Conservation (phyloP, 2,329 filamentous ascomycete genomes). For the Metarhizium anisopliae region DNA sequence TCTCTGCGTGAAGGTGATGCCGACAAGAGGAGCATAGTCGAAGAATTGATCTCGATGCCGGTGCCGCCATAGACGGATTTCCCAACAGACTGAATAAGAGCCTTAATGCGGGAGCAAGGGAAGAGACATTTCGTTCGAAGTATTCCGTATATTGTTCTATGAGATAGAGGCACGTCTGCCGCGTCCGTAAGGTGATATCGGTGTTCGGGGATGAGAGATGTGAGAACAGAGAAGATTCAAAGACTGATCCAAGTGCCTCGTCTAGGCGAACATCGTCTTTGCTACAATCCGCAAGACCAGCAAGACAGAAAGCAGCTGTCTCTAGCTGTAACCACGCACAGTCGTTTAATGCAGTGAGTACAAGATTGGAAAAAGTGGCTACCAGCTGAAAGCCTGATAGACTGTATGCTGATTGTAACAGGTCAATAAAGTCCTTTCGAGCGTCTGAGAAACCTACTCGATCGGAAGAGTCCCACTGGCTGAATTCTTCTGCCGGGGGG, state of each 20-base stretch:
- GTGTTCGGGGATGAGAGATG: slow-evolving; percentile 40
- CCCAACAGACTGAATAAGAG: slow-evolving; percentile 65
- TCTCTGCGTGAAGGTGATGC: slow-evolving; percentile 55
- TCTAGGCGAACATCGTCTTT: slow-evolving; percentile 50
- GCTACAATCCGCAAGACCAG: slow-evolving; percentile 57
- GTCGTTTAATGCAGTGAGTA: slow-evolving; percentile 38
- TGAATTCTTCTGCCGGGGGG: slow-evolving; percentile 47
- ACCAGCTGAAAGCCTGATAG: slow-evolving; percentile 48
- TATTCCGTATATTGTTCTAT: slow-evolving; percentile 69
- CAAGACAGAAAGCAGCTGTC: slow-evolving; percentile 53
- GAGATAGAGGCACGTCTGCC: slow-evolving; percentile 59
- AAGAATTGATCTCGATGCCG: slow-evolving; percentile 65
- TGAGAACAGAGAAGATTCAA: slow-evolving; percentile 49
- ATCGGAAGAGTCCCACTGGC: slow-evolving; percentile 61
- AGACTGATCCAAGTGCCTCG: slow-evolving; percentile 49
- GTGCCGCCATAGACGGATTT: slow-evolving; percentile 51
- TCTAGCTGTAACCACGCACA: slow-evolving; percentile 52
- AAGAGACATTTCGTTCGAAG: slow-evolving; percentile 60
- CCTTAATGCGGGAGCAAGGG: slow-evolving; percentile 61
- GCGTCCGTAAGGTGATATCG: slow-evolving; percentile 51
- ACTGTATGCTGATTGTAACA: slow-evolving; percentile 63
- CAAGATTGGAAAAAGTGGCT: slow-evolving; percentile 46
- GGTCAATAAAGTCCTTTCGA: slow-evolving; percentile 69
- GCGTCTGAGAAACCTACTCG: slow-evolving; percentile 61
- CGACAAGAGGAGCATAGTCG: slow-evolving; percentile 70